These are phyloP conservation scores for Ailanthus altissimus DNA, from an alignment of 345 rosid species.

Conservation along the genomic window DNA sequence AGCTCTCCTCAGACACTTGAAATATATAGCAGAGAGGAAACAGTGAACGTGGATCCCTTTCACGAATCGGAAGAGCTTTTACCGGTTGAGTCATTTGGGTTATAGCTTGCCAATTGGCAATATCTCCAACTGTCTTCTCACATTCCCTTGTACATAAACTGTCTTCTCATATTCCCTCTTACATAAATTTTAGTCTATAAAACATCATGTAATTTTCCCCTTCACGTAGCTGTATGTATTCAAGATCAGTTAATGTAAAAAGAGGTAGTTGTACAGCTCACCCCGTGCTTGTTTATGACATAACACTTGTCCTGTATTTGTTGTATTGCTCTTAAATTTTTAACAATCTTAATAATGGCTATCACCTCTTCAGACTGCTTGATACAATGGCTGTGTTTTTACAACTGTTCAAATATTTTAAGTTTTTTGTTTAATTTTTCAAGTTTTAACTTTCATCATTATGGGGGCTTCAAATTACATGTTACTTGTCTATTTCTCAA, in stretches of 20 bases:
- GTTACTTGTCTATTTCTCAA: no score
- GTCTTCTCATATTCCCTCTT: background rate
- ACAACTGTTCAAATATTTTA: no score
- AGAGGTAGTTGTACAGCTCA: background rate
- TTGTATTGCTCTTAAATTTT: no score
- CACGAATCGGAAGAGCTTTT: conserved; percentile 7
- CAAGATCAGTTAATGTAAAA: background rate
- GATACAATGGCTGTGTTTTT: no score
- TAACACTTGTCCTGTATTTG: no score
- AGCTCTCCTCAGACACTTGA: background rate
- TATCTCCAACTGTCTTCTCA: background rate
- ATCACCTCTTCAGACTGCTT: no score
- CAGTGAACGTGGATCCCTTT: background rate
- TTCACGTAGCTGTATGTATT: no score
- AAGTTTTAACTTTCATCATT: no score
- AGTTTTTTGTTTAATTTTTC: no score
- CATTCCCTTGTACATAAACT: background rate
- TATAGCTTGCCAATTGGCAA: background rate
- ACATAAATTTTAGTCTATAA: background rate
- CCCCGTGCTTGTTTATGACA: no score
- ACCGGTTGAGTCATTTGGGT: background rate
- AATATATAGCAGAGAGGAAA: background rate
- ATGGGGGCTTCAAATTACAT: no score
- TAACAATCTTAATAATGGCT: no score
- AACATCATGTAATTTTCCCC: background rate